These are phyloP conservation scores for Trichoderma afroharzianum DNA, from an alignment of 2,329 filamentous ascomycete genomes.

Conservation along the genomic window DNA sequence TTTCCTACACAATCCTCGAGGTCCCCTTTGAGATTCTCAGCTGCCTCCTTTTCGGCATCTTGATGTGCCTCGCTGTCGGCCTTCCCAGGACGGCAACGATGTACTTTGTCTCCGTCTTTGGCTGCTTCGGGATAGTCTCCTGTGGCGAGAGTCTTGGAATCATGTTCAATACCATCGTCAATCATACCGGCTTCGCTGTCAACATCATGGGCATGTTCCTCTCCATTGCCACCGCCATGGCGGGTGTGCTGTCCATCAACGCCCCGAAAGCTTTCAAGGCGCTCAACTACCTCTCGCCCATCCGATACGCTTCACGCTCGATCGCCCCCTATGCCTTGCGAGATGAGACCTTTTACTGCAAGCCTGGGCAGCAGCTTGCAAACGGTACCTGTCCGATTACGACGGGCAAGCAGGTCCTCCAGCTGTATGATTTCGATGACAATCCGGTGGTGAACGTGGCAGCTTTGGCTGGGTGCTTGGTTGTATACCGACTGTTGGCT, in stretches of 20 bases:
- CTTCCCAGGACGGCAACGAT: constrained; percentile 59
- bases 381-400: constrained; percentile 61
- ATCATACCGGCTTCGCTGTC: constrained; percentile 70
- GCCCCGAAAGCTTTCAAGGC: constrained; percentile 63
- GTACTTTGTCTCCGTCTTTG: constrained; percentile 65
- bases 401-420: constrained; percentile 63
- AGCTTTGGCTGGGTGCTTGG: constrained; percentile 58
- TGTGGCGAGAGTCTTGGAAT: constrained; percentile 75
- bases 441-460: constrained; percentile 59
- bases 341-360: constrained; percentile 61
- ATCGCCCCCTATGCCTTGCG: constrained; percentile 63
- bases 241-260: constrained; percentile 66
- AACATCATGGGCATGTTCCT: constrained; percentile 69
- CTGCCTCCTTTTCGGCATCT: constrained; percentile 60
- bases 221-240: constrained; percentile 67
- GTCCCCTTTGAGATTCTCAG: constrained; percentile 67
- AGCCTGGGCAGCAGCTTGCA: constrained; percentile 53
- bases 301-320: constrained; percentile 66
- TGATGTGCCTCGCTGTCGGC: constrained; percentile 62
- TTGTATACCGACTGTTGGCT: constrained; percentile 63
- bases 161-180: constrained; percentile 73
- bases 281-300: constrained; percentile 68
- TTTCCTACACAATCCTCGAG: constrained; percentile 67
- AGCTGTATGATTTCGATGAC: constrained; percentile 63
- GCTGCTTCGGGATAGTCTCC: constrained; percentile 69